Base-by-base conservation (phyloP, 139 green algal species). In the Coelastrella sp. region DNA sequence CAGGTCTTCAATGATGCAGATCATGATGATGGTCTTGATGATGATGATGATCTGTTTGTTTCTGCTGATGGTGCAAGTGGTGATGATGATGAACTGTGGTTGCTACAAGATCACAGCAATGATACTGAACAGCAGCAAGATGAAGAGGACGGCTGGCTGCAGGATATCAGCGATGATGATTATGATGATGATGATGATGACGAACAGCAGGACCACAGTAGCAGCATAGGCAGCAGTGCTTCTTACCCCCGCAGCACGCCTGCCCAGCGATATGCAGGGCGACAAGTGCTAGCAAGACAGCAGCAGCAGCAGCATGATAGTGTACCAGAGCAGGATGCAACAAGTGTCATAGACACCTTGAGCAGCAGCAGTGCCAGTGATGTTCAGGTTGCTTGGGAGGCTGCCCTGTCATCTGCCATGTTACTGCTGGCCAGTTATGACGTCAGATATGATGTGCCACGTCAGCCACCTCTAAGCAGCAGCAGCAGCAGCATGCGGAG, bases 351-450 rank as follows among this genome's bases (percentile, higher is more conserved):
- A n/a, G n/a, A n/a, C n/a, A n/a, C n/a, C n/a, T n/a, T n/a, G n/a
- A 71, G 79, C 63, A 66, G 73, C 73, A 68, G 41, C 27, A 23
- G 4, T 43, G 27, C n/a, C 17, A 5, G 13, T 2, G 64, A 68
- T 41, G 45, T 53, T 38, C 62, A 69, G 63, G 23, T 11, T 8
- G 15, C 21, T 25, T 85, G 50, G 79, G 48, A 85, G 27, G 30
- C n/a, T 23, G 75, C 75, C 21, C 21, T 72, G 53, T 35, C 34
- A 38, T 34, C 37, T 38, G 34, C 53, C 15, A 30, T 63, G 5
- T 2, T 35, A 4, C 25, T 82, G 75, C 35, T 82, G 35, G 75
- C 75, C 2, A 38, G 23, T 2, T 82, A 82, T 71, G 75, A 82
- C 23, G 53, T 82, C 51, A 35, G 75, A 0, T 82, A 59, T 41